Evolutionary conservation across 1,139 yeast species (phyloP).

Genomic region (Candida buenavistaensis): DNA sequence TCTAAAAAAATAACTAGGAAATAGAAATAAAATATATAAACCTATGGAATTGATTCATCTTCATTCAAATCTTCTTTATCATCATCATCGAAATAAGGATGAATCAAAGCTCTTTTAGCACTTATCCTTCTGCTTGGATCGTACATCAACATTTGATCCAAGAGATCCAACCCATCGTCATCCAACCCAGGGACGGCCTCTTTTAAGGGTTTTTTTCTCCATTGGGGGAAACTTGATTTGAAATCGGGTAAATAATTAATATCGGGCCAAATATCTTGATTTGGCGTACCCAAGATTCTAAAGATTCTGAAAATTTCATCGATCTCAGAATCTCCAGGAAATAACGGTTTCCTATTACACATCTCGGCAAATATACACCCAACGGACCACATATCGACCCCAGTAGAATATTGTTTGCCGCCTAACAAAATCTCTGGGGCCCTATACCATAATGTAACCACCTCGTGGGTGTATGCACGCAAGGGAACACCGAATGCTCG

Average conservation of each 20-base stretch:
- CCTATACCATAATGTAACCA: constrained; percentile 96
- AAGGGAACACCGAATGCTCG: constrained; percentile 97
- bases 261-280: constrained; percentile 94
- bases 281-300: constrained; percentile 92
- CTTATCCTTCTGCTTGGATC: constrained; percentile 94
- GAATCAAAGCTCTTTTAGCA: constrained; percentile 88
- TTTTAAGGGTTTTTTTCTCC: constrained; percentile 75
- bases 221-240: constrained; percentile 93
- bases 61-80: constrained; percentile 13
- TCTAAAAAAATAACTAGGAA: too few relatives aligned
- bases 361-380: constrained; percentile 98
- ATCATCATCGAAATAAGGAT: constrained; percentile 81
- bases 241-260: constrained; percentile 91
- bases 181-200: constrained; percentile 81
- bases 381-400: constrained; percentile 98
- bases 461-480: constrained; percentile 96
- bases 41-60: too few relatives aligned
- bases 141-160: constrained; percentile 77
- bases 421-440: constrained; percentile 96
- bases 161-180: constrained; percentile 76
- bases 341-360: constrained; percentile 93
- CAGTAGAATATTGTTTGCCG: constrained; percentile 95
- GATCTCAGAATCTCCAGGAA: constrained; percentile 97
- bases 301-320: constrained; percentile 96
- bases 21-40: too few relatives aligned